Conservation (phyloP, 2,329 filamentous ascomycete species). For the Phialocephala sp. region DNA sequence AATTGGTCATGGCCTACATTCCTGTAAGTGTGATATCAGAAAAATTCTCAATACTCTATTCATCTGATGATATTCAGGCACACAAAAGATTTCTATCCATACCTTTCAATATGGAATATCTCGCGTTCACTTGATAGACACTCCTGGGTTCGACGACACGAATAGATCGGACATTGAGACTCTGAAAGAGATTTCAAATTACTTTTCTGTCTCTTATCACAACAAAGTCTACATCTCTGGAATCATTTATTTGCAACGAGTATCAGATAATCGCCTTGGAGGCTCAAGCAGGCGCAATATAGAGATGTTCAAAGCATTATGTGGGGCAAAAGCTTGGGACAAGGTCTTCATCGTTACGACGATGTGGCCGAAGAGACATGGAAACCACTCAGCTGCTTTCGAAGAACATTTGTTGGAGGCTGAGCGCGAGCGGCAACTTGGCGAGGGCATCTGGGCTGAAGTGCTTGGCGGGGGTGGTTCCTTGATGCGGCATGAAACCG, state of each 20-base stretch:
- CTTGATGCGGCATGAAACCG: slow-evolving; percentile 4
- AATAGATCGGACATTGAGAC: slow-evolving; percentile 40
- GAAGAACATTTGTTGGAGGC: not conserved
- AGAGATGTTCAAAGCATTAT: slow-evolving; percentile 47
- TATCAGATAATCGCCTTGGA: slow-evolving; percentile 44
- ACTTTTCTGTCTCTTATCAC: slow-evolving; percentile 35
- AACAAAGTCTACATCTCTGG: slow-evolving; percentile 38
- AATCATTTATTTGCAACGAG: slow-evolving; percentile 47
- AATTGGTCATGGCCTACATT: not conserved
- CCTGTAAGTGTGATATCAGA: not conserved
- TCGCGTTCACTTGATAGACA: slow-evolving; percentile 44
- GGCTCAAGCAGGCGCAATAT: slow-evolving; percentile 45
- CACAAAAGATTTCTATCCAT: not conserved
- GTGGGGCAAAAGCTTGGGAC: slow-evolving; percentile 18
- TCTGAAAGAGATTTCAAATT: slow-evolving; percentile 39
- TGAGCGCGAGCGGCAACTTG: not conserved
- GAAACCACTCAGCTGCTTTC: not conserved
- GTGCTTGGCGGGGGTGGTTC: not conserved
- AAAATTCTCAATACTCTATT: not conserved
- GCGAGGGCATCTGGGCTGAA: not conserved
- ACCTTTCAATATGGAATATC: slow-evolving; percentile 4
- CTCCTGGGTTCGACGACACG: slow-evolving; percentile 51
- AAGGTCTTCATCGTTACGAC: not conserved
- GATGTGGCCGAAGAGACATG: not conserved
- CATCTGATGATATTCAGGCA: not conserved